A percentile compares a stretch with the other conserved stretches of the same genome.
These are phyloP conservation scores for Pycnococcus provasolii DNA, from an alignment of 139 green algal genomes.

Conservation along the genomic window DNA sequence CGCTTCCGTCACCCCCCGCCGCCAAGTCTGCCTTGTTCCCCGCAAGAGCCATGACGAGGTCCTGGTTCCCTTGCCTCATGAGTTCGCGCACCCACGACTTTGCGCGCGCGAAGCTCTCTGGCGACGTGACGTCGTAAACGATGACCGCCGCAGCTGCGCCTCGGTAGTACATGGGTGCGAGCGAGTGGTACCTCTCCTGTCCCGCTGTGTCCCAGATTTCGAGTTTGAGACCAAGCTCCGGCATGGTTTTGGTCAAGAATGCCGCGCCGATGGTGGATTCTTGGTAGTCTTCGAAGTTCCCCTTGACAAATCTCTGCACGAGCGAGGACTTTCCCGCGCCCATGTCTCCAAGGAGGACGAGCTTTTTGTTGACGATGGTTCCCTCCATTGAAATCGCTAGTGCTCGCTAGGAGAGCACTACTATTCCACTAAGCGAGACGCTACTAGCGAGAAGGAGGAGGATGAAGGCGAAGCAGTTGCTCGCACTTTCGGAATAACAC, in stretches of 20 bases:
- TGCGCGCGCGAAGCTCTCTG: slow-evolving; percentile 76
- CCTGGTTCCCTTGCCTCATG: slow-evolving; percentile 73
- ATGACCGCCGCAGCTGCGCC: slow-evolving; percentile 87
- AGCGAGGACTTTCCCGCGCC: slow-evolving; percentile 85
- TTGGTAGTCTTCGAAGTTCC: slow-evolving; percentile 96
- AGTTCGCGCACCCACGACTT: slow-evolving; percentile 81
- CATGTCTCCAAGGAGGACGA: slow-evolving; percentile 93
- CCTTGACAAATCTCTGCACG: slow-evolving; percentile 91
- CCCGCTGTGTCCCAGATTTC: slow-evolving; percentile 97
- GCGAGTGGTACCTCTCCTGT: slow-evolving; percentile 93
- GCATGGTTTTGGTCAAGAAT: slow-evolving; percentile 93
- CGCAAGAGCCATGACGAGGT: slow-evolving; percentile 91
- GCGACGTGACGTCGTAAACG: slow-evolving; percentile 64
- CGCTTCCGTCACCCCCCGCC: slow-evolving; percentile 18
- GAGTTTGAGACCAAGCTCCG: slow-evolving; percentile 79
- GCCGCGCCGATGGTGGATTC: slow-evolving; percentile 93
- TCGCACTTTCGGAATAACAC: no score
- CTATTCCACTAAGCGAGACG: no score
- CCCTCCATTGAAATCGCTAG: no score
- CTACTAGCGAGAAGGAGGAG: no score
- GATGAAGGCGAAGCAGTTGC: no score
- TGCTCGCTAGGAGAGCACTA: no score
- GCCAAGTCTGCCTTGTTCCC: slow-evolving; percentile 93
- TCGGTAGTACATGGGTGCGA: slow-evolving; percentile 99
- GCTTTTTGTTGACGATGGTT: background rate